Base-by-base conservation (phyloP, 169 alveolate genomes). In the Babesia ovis region DNA sequence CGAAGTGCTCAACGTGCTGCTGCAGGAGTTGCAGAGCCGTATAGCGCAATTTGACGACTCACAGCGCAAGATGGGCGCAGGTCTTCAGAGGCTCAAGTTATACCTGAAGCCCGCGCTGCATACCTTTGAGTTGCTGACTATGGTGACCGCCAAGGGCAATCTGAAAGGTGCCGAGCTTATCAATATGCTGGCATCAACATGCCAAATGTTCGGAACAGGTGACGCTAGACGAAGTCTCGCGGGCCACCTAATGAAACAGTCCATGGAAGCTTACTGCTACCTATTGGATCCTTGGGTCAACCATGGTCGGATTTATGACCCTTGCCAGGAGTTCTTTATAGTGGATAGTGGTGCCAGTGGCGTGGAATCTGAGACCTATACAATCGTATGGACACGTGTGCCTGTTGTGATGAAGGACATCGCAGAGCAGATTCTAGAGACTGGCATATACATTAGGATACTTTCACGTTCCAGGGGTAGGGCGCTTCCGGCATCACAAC, bases 1-100 rank as follows among this genome's bases (percentile, higher is more conserved):
- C 27, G 87, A 69, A 41, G 83, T 58, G 41, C 35, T 79, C 25
- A 54, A 55, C 51, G 72, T 39, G n/a, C 69, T 79, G 53, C 68
- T 79, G 45, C 76, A 79, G 41, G 87, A 79, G 31, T 58, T 79
- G 58, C 87, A 79, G 57, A 66, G 74, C 45, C 57, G 72, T 23
- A 37, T 79, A 20, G 45, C 71, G 23, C 77, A 62, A 46, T 79
- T 79, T 34, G 82, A 68, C 39, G 72, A 43, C 16, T 53, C 46
- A 48, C 82, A 79, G 25, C 55, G 57, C 22, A 45, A 69, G 32
- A 37, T 48, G 32, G 73, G 67, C 25, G 41, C 72, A 48, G 77
- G 87, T 0, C 23, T 79, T 22, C 77, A 79, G 31, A 68, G 46
- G 42, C 46, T 79, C 34, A 58, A 48, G 34, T n/a, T 58, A 22